Percentiles rank a stretch among this genome's conserved stretches.
Evolutionary conservation across 768 basidiomycete species (phyloP).

Genomic region (Leccinum variicolor): DNA sequence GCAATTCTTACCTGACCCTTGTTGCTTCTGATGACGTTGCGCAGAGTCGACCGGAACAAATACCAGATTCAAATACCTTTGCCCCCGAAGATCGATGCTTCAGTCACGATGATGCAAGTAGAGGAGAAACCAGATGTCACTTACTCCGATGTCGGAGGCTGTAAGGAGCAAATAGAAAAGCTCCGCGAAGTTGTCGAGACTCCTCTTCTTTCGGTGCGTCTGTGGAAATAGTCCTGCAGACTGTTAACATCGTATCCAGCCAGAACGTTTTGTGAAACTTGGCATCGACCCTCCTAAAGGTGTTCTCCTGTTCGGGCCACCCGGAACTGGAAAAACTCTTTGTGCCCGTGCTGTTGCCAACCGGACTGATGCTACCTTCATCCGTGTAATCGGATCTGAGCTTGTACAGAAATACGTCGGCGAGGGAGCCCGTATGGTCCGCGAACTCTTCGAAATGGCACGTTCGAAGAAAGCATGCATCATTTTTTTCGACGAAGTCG

Average conservation of each 20-base stretch:
- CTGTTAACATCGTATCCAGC: conserved; percentile 49
- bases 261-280: conserved; percentile 97
- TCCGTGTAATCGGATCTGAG: conserved; percentile 98
- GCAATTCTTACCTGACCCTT: background rate
- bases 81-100: conserved; percentile 98
- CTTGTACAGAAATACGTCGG: conserved; percentile 99
- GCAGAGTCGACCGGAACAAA: conserved; percentile 90
- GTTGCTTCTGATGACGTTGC: conserved; percentile 4
- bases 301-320: conserved; percentile 92
- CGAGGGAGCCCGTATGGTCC: conserved; percentile 98
- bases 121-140: conserved; percentile 99
- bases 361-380: conserved; percentile 97
- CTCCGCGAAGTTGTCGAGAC: conserved; percentile 97
- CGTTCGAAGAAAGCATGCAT: conserved; percentile 98
- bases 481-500: conserved; percentile 99
- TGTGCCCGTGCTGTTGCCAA: conserved; percentile 98
- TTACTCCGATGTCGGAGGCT: conserved; percentile 96
- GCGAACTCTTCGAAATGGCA: conserved; percentile 99
- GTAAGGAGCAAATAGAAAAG: conserved; percentile 99
- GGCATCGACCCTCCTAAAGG: conserved; percentile 99
- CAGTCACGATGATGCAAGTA: conserved; percentile 99
- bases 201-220: conserved; percentile 83
- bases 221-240: background rate
- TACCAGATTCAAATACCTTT: conserved; percentile 99
- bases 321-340: conserved; percentile 97